A percentile compares a stretch with the other conserved stretches of the same genome.
Conservation (phyloP, 1,284 basidiomycete species). For the Takashimella tepidaria region DNA sequence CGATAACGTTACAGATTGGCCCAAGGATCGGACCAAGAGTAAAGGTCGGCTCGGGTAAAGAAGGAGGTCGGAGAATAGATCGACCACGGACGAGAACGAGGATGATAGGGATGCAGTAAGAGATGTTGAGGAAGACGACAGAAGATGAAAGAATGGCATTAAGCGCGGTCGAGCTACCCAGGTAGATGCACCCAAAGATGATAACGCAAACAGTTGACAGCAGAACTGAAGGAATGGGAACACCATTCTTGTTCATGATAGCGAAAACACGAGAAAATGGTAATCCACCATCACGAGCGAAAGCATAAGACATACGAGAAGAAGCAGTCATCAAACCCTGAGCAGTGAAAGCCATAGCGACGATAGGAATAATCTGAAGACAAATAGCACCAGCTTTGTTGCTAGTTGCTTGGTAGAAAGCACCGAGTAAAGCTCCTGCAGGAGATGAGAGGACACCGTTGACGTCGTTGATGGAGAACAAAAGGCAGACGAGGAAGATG, state of each 20-base stretch:
- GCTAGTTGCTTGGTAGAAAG: slow-evolving; percentile 61
- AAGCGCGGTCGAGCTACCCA: slow-evolving; percentile 53
- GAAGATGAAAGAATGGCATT: slow-evolving; percentile 50
- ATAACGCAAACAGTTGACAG: slow-evolving; percentile 54
- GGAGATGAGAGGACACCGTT: slow-evolving; percentile 53
- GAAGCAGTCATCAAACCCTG: slow-evolving; percentile 58
- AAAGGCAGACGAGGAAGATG: slow-evolving; percentile 62
- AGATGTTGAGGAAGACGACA: slow-evolving; percentile 50
- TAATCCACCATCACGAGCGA: slow-evolving; percentile 64
- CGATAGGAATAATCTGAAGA: slow-evolving; percentile 48
- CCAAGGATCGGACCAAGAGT: slow-evolving; percentile 38
- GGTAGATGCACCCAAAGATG: slow-evolving; percentile 53
- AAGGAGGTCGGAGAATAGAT: slow-evolving; percentile 39
- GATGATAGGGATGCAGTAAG: slow-evolving; percentile 47
- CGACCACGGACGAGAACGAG: slow-evolving; percentile 48
- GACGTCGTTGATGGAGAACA: slow-evolving; percentile 63
- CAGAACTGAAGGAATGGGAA: slow-evolving; percentile 58
- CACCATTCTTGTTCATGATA: slow-evolving; percentile 51
- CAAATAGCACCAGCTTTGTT: slow-evolving; percentile 61
- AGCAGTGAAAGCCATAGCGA: slow-evolving; percentile 44
- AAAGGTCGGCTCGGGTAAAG: slow-evolving; percentile 33
- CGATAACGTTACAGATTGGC: slow-evolving; percentile 41
- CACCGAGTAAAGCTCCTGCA: slow-evolving; percentile 61
- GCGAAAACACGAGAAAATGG: slow-evolving; percentile 57
- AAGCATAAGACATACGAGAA: slow-evolving; percentile 64